Evolutionary conservation across 176 grass and related monocot species (phyloP).

Genomic region (Canna indica): DNA sequence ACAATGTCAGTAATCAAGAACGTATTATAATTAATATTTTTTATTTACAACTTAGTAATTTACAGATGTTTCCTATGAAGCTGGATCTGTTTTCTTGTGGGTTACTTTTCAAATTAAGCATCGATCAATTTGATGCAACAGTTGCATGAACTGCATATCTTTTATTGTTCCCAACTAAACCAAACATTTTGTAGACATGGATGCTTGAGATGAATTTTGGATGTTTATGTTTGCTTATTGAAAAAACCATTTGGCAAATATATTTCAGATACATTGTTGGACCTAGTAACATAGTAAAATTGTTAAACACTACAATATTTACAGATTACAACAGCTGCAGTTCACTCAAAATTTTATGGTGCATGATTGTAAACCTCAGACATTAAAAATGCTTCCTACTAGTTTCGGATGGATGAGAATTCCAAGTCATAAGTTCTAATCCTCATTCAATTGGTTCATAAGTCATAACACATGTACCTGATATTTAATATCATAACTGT

Average conservation of each 20-base stretch:
- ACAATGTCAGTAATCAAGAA: conserved; percentile 60
- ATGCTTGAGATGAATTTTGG: background rate
- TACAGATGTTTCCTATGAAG: too few species aligned
- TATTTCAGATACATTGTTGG: background rate
- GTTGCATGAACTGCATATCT: background rate
- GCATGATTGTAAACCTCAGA: background rate
- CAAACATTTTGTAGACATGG: background rate
- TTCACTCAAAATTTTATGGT: background rate
- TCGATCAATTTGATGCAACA: background rate
- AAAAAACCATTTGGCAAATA: background rate
- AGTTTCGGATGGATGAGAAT: too few species aligned
- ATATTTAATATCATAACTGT: too few species aligned
- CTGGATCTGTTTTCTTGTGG: background rate
- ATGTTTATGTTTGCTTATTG: background rate
- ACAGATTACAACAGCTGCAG: background rate
- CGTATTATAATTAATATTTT: background rate
- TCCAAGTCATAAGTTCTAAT: too few species aligned
- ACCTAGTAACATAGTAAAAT: too few species aligned
- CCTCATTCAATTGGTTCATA: too few species aligned
- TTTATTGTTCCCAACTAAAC: background rate
- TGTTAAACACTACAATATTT: background rate
- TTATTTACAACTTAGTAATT: background rate
- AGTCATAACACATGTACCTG: too few species aligned
- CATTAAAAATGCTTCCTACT: background rate
- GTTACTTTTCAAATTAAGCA: background rate